Conservation (phyloP, 805 yeast genomes). For the Lipomyces orientalis region DNA sequence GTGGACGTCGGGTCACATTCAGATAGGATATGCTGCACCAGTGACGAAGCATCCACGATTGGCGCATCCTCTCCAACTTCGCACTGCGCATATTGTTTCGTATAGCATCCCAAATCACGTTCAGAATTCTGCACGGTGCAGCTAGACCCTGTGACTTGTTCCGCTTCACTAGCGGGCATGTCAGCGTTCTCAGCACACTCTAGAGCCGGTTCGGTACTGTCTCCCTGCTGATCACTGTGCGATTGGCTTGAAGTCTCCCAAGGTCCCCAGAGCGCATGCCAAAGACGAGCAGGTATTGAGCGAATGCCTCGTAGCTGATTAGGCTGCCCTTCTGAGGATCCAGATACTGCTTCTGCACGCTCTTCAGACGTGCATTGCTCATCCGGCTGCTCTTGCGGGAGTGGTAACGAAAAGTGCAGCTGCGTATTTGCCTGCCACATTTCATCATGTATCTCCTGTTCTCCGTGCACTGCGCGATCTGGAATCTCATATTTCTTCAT, state of each 20-base stretch:
- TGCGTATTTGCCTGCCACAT: neutral
- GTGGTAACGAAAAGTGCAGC: neutral
- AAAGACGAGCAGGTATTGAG: neutral
- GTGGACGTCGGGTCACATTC: neutral
- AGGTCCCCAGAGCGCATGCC: slow-evolving; percentile 1
- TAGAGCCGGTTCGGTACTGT: too few relatives aligned
- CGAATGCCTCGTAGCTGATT: neutral
- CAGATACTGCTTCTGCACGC: neutral
- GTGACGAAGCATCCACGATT: neutral
- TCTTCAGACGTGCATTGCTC: neutral
- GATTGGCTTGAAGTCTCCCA: neutral
- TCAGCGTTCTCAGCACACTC: neutral
- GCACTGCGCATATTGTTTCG: neutral
- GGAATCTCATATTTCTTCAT: neutral
- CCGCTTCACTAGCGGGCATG: neutral
- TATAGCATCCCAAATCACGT: neutral
- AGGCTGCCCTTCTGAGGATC: neutral
- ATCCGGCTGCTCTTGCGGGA: neutral
- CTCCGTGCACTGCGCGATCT: neutral
- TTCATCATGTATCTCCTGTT: neutral
- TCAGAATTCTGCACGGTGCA: neutral
- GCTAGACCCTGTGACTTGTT: neutral
- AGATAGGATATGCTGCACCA: neutral
- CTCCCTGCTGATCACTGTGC: neutral
- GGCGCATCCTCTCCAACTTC: neutral